Percentiles rank a stretch among this genome's conserved stretches.
Conservation (phyloP, 768 basidiomycete species). For the Lactarius indigo region DNA sequence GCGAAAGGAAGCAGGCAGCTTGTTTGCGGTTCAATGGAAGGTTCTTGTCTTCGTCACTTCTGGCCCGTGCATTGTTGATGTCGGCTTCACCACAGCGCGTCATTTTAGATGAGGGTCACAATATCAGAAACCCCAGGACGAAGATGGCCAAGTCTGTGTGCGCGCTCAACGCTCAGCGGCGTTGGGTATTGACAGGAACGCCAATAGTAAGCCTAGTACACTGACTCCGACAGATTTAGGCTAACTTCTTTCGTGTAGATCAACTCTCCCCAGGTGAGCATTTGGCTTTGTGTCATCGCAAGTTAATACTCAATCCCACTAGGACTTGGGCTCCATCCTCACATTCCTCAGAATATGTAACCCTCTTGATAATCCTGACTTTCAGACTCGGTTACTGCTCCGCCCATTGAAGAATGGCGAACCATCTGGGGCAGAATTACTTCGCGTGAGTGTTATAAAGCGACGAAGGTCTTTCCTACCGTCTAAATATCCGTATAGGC, state of each 20-base stretch:
- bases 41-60: constrained; percentile 34
- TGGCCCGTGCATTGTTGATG: not conserved
- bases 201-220: constrained; percentile 65
- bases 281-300: not conserved
- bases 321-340: constrained; percentile 87
- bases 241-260: constrained; percentile 44
- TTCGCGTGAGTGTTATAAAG: constrained; percentile 46
- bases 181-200: constrained; percentile 82
- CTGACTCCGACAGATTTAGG: not conserved
- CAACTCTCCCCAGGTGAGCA: constrained; percentile 65
- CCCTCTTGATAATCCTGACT: constrained; percentile 79
- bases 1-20: constrained; percentile 52
- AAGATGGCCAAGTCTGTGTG: constrained; percentile 75
- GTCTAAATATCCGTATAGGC: constrained; percentile 41
- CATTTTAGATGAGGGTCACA: constrained; percentile 88
- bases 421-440: constrained; percentile 61
- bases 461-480: not conserved
- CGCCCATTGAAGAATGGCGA: constrained; percentile 73
- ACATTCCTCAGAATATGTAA: constrained; percentile 82
- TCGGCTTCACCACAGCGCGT: constrained; percentile 46
- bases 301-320: constrained; percentile 3
- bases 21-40: constrained; percentile 83
- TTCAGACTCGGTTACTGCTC: constrained; percentile 74
- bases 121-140: constrained; percentile 79
- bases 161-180: constrained; percentile 60